Conservation (phyloP, 495 filamentous ascomycete species). For the Hypoxylon cercidicola region DNA sequence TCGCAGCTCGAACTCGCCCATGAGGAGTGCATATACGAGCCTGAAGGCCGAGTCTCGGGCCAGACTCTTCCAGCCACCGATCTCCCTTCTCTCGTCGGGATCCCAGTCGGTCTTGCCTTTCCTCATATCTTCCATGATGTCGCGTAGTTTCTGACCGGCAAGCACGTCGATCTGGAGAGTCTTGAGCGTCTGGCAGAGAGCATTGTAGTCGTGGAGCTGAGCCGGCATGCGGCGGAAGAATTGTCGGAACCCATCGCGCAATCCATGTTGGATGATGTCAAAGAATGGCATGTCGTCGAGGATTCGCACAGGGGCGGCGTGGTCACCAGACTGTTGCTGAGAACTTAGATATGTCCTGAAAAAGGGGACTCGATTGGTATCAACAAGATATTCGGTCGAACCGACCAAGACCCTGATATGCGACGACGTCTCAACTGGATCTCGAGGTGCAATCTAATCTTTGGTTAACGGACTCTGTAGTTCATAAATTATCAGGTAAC, state of each 20-base stretch:
- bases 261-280: conserved; percentile 10
- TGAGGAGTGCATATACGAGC: conserved; percentile 39
- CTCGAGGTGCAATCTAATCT: too few relatives aligned
- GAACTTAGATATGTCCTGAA: too few relatives aligned
- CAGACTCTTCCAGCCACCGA: conserved; percentile 2
- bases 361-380: too few relatives aligned
- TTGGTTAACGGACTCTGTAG: too few relatives aligned
- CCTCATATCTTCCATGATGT: conserved; percentile 38
- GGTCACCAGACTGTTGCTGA: too few relatives aligned
- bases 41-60: conserved; percentile 43
- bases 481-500: too few relatives aligned
- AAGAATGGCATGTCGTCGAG: conserved; percentile 8
- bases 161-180: conserved; percentile 32
- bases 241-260: conserved; percentile 36
- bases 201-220: conserved; percentile 32
- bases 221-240: conserved; percentile 43
- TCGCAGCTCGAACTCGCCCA: conserved; percentile 13
- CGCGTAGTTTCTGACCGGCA: conserved; percentile 10
- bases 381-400: too few relatives aligned
- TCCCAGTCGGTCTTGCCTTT: conserved; percentile 30
- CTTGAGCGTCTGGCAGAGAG: conserved; percentile 36
- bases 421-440: too few relatives aligned
- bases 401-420: too few relatives aligned
- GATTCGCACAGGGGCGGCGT: too few relatives aligned
- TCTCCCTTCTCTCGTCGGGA: not conserved